phyloP scores from a whole-genome alignment of 495 filamentous ascomycete species.

The Talaromyces ruber region DNA sequence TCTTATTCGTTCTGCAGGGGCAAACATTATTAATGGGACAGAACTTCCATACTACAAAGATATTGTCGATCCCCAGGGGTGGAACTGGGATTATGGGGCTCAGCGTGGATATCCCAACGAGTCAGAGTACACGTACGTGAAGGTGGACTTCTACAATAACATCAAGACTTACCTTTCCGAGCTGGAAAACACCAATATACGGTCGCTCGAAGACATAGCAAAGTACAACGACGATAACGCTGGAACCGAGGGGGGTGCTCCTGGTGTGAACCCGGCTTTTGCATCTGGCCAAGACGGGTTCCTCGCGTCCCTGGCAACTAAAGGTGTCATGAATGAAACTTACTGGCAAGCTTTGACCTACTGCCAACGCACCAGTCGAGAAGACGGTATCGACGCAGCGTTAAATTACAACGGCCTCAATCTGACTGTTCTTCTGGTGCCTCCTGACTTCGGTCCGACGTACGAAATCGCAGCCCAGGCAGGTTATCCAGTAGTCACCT shows the following conservation, averaged over 20 bases:
- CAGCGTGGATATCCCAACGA: constrained; percentile 57
- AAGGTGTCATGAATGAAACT: constrained; percentile 54
- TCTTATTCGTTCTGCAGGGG: constrained; percentile 51
- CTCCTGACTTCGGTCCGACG: constrained; percentile 56
- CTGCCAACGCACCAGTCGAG: constrained; percentile 47
- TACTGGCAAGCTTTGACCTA: constrained; percentile 58
- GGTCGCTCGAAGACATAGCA: constrained; percentile 57
- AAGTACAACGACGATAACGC: constrained; percentile 58
- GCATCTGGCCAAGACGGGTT: constrained; percentile 63
- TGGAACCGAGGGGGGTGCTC: constrained; percentile 61
- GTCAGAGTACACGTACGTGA: constrained; percentile 63
- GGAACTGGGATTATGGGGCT: constrained; percentile 66
- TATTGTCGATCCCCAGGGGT: constrained; percentile 53
- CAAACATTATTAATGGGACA: constrained; percentile 60
- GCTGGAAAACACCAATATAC: constrained; percentile 54
- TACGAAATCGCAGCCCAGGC: constrained; percentile 47
- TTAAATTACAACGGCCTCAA: constrained; percentile 37
- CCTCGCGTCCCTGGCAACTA: constrained; percentile 47
- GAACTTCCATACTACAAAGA: constrained; percentile 54
- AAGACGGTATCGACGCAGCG: constrained; percentile 62
- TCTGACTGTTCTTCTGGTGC: constrained; percentile 55
- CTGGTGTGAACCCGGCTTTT: constrained; percentile 56
- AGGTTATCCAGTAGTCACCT: constrained; percentile 63
- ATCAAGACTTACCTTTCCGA: constrained; percentile 56
- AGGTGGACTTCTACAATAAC: constrained; percentile 73